phyloP scores from a whole-genome alignment of 2,329 filamentous ascomycete genomes.

The Venturia effusa region DNA sequence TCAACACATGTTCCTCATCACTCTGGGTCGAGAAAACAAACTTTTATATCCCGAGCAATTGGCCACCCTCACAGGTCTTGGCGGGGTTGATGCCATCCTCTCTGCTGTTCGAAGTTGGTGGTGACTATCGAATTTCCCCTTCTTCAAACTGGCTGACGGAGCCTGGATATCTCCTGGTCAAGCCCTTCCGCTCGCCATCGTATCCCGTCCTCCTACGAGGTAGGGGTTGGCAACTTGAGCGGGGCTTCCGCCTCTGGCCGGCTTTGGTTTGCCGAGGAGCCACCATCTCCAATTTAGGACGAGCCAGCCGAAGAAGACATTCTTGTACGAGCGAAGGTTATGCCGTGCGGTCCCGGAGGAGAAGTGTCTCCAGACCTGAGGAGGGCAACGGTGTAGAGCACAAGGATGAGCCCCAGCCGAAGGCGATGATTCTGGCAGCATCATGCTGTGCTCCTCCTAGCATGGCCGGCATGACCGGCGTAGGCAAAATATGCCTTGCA shows the following conservation, averaged over 20 bases:
- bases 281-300: neutral
- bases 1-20: neutral
- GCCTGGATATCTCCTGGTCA: too few relatives aligned
- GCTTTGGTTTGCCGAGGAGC: neutral
- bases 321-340: too few relatives aligned
- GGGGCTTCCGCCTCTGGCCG: neutral
- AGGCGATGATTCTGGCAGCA: too few relatives aligned
- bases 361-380: neutral
- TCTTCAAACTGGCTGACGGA: too few relatives aligned
- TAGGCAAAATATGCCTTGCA: neutral
- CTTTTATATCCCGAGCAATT: conserved; percentile 15
- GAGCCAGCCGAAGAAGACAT: neutral
- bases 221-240: neutral
- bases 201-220: neutral
- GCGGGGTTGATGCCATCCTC: neutral
- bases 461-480: neutral
- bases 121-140: too few relatives aligned
- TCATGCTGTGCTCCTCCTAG: too few relatives aligned
- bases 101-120: neutral
- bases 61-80: conserved; percentile 14
- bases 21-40: neutral
- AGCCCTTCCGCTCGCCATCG: too few relatives aligned
- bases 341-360: neutral
- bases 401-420: neutral
- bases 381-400: neutral